Evolutionary conservation across 805 yeast species (phyloP), one percentile per base, ranked within the genome.

Genomic region (Candida ulmi): DNA sequence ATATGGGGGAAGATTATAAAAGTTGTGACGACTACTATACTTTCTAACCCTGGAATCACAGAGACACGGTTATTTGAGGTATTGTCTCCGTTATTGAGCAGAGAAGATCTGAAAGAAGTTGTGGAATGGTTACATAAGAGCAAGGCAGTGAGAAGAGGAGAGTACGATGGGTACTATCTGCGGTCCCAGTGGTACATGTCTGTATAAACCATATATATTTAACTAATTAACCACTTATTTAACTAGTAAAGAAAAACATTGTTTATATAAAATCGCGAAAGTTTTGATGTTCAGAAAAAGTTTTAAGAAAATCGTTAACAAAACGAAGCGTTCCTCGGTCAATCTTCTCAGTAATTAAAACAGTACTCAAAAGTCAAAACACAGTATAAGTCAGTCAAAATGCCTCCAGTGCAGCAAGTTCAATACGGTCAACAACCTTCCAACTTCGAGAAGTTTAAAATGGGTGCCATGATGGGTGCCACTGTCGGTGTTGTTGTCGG

Each of bases 391-490:
- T 21, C 24, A 21, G 24, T 21, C 24, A 21, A 21, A 18, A 51
- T 52, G 56, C 65, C 68, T 39, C 88, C 88, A 60, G 82, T 78
- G 48, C 85, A 74, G 61, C 84, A 80, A 63, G 72, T 74, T 44
- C 83, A 78, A 58, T 68, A 63, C 41, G 53, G 49, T 24, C 78
- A 72, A 50, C 80, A 79, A 52, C 95, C 95, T 41, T 83, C 96
- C 36, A 80, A 83, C 64, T 88, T 90, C 68, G 96, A 93, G 41
- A 93, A 93, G 69, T 86, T 93, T 77, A 93, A 93, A 68, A 93
- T 93, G 98, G 99, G 99, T 40, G 82, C 88, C 45, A 69, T 91
- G 69, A 93, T 93, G 97, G 99, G 99, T 47, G 79, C 71, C 15
- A 62, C 71, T 2, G 72, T 67, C 16, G 99, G 99, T 48, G 93